These are phyloP conservation scores for Primulina huaijiensis DNA, from an alignment of 257 asterid genomes.

Conservation along the genomic window DNA sequence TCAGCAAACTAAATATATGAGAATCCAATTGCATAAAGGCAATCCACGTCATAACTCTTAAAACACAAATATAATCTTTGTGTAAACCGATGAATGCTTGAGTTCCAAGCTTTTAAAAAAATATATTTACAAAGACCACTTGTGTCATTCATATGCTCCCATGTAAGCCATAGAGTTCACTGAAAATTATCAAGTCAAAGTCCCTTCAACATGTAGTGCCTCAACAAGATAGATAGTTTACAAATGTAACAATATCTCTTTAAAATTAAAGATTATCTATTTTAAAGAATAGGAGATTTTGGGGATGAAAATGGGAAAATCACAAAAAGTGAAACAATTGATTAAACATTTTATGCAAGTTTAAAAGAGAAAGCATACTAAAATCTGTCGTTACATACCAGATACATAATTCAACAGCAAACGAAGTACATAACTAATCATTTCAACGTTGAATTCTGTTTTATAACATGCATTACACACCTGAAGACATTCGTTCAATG, in stretches of 20 bases:
- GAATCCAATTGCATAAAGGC: background rate
- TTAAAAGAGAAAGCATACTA: conserved; percentile 3
- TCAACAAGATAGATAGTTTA: background rate
- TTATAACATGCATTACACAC: conserved; percentile 34
- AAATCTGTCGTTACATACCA: background rate
- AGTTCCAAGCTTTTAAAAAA: background rate
- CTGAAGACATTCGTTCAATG: conserved; percentile 88
- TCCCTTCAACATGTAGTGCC: background rate
- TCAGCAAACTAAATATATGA: background rate
- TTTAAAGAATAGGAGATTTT: background rate
- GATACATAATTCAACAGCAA: conserved; percentile 8
- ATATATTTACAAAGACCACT: too few species aligned
- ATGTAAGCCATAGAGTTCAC: too few species aligned
- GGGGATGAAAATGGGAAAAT: background rate
- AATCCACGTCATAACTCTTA: conserved; percentile 3
- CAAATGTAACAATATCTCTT: background rate
- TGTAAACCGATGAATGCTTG: background rate
- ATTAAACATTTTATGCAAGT: background rate
- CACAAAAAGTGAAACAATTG: background rate
- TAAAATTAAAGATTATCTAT: too few species aligned
- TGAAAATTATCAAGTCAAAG: too few species aligned
- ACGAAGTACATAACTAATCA: background rate
- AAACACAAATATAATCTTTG: conserved; percentile 2
- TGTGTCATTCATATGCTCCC: too few species aligned
- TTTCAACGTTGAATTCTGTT: background rate